Evolutionary conservation across 768 basidiomycete genomes (phyloP), one percentile per base, ranked within the genome.

Genomic region (Dioszegia hungarica): DNA sequence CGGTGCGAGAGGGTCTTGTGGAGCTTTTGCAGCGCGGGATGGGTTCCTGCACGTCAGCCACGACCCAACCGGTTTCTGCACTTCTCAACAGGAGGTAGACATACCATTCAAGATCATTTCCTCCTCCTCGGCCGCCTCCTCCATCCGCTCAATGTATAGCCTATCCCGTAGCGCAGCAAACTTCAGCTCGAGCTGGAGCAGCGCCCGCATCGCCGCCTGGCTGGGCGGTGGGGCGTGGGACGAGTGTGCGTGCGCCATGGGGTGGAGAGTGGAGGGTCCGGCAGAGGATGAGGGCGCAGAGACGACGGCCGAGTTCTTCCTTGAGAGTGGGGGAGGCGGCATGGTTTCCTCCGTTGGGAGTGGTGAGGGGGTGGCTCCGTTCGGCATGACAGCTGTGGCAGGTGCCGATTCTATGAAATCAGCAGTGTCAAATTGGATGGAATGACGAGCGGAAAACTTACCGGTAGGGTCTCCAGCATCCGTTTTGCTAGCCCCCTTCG

Each of bases 81-180:
- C n/a, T n/a, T n/a, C n/a, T n/a, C 10, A 40, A 34, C 20, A 19
- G 3, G 22, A 50, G 15, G n/a, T n/a, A n/a, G 5, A 51, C 49
- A 22, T 36, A 51, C 49, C 88, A 39, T 86, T 82, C 27, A 82
- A 79, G 22, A 98, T 81, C 66, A 92, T 79, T 14, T 82, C 78
- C 69, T 97, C 91, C 75, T 98, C 94, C 83, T 86, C 87, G 31
- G 88, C 86, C 8, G 94, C 78, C 3, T 83, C 84, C 37, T 91
- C 88, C 90, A 97, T 91, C 74, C 92, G 88, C 78, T 98, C 94
- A 19, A 97, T 81, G 74, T 93, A 97, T 15, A 97, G 80, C 47
- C 84, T 80, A 73, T 97, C 92, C 44, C 94, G 79, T 54, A 97
- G 75, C 29, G 87, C 77, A 0, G 93, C 92, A 75, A 92, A 95